Conservation (phyloP, 2,329 filamentous ascomycete species). For the Cryphonectria carpinicola region DNA sequence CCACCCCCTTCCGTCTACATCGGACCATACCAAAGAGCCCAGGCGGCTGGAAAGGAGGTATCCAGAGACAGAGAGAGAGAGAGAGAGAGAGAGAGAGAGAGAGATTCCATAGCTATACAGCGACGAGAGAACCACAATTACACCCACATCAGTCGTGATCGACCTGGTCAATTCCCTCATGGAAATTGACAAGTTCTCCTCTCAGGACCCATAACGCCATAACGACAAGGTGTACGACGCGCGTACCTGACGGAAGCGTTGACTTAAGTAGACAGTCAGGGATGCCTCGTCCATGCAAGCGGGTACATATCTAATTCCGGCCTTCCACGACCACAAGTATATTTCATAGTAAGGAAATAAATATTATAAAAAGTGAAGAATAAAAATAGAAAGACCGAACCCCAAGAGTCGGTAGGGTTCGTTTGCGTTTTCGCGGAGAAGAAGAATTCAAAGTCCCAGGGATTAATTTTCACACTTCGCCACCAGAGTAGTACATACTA, state of each 20-base stretch:
- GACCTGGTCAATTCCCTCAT: background rate
- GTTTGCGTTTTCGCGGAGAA: background rate
- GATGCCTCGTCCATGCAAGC: background rate
- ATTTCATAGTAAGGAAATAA: too few relatives aligned
- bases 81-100: too few relatives aligned
- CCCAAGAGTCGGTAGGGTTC: background rate
- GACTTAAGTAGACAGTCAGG: background rate
- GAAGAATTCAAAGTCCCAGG: background rate
- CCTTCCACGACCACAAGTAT: background rate
- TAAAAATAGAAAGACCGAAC: background rate
- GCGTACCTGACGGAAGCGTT: background rate
- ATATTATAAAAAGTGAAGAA: background rate
- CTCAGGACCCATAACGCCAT: background rate
- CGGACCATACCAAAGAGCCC: background rate
- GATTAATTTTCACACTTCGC: too few relatives aligned
- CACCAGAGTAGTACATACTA: too few relatives aligned
- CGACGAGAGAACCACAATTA: slow-evolving; percentile 5
- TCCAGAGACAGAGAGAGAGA: too few relatives aligned
- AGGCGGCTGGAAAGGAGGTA: background rate
- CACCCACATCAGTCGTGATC: background rate
- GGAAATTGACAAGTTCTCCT: background rate
- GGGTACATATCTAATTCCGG: background rate
- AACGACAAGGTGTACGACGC: background rate
- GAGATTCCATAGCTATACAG: background rate
- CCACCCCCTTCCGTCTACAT: background rate